These are phyloP conservation scores for Gossypium gossypioides DNA, from an alignment of 441 rosid genomes.

Conservation along the genomic window DNA sequence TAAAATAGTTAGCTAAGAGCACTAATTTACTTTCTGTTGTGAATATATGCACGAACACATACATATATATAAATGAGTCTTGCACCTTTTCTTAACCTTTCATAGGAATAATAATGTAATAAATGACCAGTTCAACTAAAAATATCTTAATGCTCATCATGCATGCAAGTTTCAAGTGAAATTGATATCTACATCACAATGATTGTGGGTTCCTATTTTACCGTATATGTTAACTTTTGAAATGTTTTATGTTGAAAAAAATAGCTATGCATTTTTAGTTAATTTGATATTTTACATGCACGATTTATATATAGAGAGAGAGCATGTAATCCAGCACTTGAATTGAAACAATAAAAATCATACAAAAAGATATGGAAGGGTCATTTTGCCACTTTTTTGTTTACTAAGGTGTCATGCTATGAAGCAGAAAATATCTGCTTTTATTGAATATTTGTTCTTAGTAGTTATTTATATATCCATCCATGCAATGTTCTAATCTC, in stretches of 20 bases:
- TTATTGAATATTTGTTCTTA: neutral
- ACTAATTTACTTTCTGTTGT: neutral
- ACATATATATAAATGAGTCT: neutral
- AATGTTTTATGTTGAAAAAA: neutral
- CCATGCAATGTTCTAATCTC: constrained; percentile 6
- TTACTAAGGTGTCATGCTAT: neutral
- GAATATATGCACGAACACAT: neutral
- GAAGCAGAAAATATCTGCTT: neutral
- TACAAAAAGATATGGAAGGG: neutral
- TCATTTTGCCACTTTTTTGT: neutral
- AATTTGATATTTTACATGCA: neutral
- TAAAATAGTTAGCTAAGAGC: neutral
- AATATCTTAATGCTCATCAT: neutral
- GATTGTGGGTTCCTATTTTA: neutral
- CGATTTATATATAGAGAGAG: neutral
- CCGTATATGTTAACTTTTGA: neutral
- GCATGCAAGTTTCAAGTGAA: neutral
- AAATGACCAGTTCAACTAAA: neutral
- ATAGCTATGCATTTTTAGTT: neutral
- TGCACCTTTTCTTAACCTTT: neutral
- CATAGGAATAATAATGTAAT: neutral
- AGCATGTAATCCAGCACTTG: neutral
- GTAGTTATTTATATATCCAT: neutral
- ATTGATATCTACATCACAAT: neutral
- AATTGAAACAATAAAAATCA: neutral